Base-by-base conservation (phyloP, 2,329 filamentous ascomycete genomes). In the Chrysosporium queenslandicum region DNA sequence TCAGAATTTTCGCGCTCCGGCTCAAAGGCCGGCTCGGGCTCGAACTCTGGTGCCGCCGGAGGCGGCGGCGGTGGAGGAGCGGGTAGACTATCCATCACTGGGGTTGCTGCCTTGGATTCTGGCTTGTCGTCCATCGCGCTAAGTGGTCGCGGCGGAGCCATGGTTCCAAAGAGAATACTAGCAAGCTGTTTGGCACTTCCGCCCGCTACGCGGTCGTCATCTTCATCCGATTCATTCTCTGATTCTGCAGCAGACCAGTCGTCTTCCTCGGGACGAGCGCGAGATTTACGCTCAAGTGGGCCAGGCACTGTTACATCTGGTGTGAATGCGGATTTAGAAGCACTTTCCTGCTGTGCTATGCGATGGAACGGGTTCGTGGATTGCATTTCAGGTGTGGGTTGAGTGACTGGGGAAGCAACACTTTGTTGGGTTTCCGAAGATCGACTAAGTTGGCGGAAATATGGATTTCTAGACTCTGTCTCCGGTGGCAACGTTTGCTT, bases 311-410 rank as follows among this genome's bases (percentile, higher is more conserved):
- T 34, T 30, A 67, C 61, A 30, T 66, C 66, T 55, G 74, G 65
- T 53, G 74, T 65, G n/a, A 77, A 74, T 6, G 79, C 74, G 54
- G 71, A 73, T 59, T 68, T 74, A 69, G 66, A 43, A 65, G 68
- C 55, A 46, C 71, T 63, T 63, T 79, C 76, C 57, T 87, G 78
- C 60, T 85, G 80, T 4, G 85, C 81, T 65, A 94, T 81, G 53
- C 89, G 86, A 68, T 94, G 87, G 81, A 97, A 98, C 3, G 92
- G 92, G 65, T 98, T 98, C 8, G 87, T 97, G n/a, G 87, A 90
- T 21, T 79, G 77, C 43, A 83, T 77, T 30, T 78, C 70, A 27
- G 66, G 50, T 27, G 64, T 59, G 61, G 74, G 60, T 20, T 63
- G 57, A 60, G 64, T 43, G 66, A 64, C 25, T 66, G 66, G 21